These are phyloP conservation scores for Macrophomina phaseolina DNA, from an alignment of 2,329 filamentous ascomycete genomes.

Conservation along the genomic window DNA sequence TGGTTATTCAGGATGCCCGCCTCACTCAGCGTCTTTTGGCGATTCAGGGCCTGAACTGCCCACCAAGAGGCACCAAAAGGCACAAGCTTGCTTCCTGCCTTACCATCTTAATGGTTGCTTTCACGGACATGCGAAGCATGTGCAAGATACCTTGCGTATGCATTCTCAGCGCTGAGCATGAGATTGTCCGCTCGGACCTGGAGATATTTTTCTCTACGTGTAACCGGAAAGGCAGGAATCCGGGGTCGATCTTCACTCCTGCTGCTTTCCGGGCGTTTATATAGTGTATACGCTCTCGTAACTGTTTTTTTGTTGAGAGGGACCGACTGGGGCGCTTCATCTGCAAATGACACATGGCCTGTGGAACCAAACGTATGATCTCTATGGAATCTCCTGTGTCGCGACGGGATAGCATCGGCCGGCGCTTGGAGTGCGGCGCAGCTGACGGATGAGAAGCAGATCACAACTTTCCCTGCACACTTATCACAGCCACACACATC, in stretches of 20 bases:
- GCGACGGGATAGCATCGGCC: not conserved
- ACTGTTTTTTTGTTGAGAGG: not conserved
- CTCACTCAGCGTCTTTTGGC: too few species aligned
- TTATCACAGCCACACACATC: not conserved
- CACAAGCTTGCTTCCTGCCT: too few species aligned
- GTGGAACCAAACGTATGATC: constrained; percentile 15
- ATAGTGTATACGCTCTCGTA: not conserved
- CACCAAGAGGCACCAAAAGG: too few species aligned
- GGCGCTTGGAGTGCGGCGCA: not conserved
- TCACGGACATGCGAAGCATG: not conserved
- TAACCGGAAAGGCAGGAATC: not conserved
- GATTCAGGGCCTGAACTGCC: too few species aligned
- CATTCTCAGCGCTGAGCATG: not conserved
- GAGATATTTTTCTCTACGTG: not conserved
- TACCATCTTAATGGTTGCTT: not conserved
- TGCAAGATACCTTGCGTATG: not conserved
- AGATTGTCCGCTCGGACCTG: not conserved
- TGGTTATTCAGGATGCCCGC: not conserved
- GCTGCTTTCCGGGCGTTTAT: not conserved
- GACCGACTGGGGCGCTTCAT: not conserved
- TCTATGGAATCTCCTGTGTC: not conserved
- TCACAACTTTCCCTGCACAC: not conserved
- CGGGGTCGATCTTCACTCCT: not conserved
- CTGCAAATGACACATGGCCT: constrained; percentile 14
- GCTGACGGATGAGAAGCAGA: not conserved